These are phyloP conservation scores for Sugiyamaella paludigena DNA, from an alignment of 1,139 yeast species.

Conservation along the genomic window DNA sequence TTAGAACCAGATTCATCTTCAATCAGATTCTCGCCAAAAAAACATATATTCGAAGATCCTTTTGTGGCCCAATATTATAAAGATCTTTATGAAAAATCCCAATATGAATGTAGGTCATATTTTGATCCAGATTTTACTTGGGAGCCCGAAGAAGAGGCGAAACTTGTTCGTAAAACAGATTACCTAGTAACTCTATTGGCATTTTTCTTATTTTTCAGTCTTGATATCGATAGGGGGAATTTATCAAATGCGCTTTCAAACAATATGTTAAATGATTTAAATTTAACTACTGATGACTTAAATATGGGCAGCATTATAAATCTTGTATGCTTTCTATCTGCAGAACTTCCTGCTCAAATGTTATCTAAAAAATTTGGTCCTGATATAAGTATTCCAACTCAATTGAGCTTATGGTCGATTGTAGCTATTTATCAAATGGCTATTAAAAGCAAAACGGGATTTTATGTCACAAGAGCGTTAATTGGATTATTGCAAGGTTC, in stretches of 20 bases:
- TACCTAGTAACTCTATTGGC: conserved; percentile 46
- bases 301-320: conserved; percentile 49
- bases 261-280: conserved; percentile 46
- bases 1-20: conserved; percentile 4
- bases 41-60: conserved; percentile 40
- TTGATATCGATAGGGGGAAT: conserved; percentile 54
- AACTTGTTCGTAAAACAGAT: conserved; percentile 46
- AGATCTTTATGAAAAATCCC: conserved; percentile 42
- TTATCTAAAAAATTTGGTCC: conserved; percentile 52
- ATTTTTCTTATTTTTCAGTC: conserved; percentile 46
- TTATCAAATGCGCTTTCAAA: conserved; percentile 52
- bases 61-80: conserved; percentile 44
- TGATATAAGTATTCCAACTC: conserved; percentile 53
- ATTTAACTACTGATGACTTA: conserved; percentile 48
- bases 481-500: conserved; percentile 54
- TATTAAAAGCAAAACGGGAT: conserved; percentile 41
- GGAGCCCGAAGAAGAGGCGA: conserved; percentile 46
- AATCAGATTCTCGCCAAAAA: neutral
- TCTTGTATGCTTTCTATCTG: conserved; percentile 44
- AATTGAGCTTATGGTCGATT: conserved; percentile 50
- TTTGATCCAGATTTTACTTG: conserved; percentile 50
- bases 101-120: conserved; percentile 46
- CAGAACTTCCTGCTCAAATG: conserved; percentile 55
- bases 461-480: conserved; percentile 45
- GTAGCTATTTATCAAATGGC: conserved; percentile 48